Percentiles rank a stretch among this genome's conserved stretches.
phyloP scores from a whole-genome alignment of 176 grass and related monocot species.

The Ensete glaucum region DNA sequence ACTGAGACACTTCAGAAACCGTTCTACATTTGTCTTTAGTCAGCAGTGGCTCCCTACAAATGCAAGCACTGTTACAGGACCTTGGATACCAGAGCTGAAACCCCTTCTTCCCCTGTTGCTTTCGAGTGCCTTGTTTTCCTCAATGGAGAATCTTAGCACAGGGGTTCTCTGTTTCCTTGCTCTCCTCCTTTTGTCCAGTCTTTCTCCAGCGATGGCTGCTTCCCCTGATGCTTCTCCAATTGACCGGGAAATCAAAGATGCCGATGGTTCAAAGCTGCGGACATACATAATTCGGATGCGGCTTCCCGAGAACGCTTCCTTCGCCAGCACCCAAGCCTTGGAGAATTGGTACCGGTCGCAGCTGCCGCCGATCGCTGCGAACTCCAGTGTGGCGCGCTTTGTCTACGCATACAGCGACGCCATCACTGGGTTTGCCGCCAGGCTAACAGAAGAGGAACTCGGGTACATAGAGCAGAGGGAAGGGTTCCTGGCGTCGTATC shows the following conservation, averaged over 20 bases:
- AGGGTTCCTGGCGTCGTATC: conserved; percentile 24
- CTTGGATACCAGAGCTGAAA: too few relatives aligned
- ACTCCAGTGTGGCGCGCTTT: background rate
- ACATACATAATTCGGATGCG: conserved; percentile 32
- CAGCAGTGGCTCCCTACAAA: too few relatives aligned
- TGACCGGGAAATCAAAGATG: background rate
- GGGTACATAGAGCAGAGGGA: conserved; percentile 23
- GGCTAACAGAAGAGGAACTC: conserved; percentile 24
- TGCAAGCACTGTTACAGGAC: too few relatives aligned
- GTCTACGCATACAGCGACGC: conserved; percentile 39
- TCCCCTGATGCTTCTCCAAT: background rate
- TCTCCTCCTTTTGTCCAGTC: too few relatives aligned
- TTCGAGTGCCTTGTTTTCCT: too few relatives aligned
- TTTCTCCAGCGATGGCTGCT: background rate
- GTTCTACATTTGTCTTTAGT: too few relatives aligned
- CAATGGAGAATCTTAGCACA: too few relatives aligned
- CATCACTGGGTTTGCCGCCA: conserved; percentile 31
- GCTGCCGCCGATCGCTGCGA: conserved; percentile 20
- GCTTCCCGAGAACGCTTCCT: conserved; percentile 9
- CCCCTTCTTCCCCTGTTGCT: too few relatives aligned
- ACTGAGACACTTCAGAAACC: too few relatives aligned
- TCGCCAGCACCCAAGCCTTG: background rate
- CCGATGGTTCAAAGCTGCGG: background rate
- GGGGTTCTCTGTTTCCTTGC: too few relatives aligned
- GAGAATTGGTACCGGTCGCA: conserved; percentile 47